Base-by-base conservation (phyloP, 164 flowering plant species). In the Vitis riparia region DNA sequence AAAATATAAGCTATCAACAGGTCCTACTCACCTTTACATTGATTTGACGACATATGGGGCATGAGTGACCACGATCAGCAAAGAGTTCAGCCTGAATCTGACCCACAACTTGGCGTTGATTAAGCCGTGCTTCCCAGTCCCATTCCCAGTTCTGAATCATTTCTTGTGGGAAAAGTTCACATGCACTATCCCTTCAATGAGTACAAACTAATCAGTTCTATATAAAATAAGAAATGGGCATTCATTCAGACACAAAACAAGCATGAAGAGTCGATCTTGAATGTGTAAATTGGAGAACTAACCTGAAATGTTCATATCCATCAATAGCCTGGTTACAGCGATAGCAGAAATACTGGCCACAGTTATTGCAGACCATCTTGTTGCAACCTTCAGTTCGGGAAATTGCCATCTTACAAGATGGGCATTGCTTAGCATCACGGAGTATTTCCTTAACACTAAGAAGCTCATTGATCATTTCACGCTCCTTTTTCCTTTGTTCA, bases 301-400 rank as follows among this genome's bases (percentile, higher is more conserved):
- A 94, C 98, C 85, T 83, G 86, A 84, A 94, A 80, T 94, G 99
- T 5, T 89, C 97, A 74, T 92, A 94, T 72, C 97, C 97, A 66
- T 71, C 80, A 68, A 94, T 90, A 13, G 85, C 91, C 71, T 84
- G 59, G 75, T 78, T 82, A 74, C 99, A 92, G 16, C 76, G 80
- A 71, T 91, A 94, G 83, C 97, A 94, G 71, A 94, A 94, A 78
- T 68, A 85, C 74, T 80, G 76, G 59, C 91, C 97, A 81, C 99
- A 94, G 68, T 91, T 89, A 1, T 61, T 15, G 63, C 99, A 92
- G 2, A 76, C 87, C 94, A 94, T 94, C 84, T 92, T 91, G 79
- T 92, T 94, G 82, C 99, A 94, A 72, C 97, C 99, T 80, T 86
- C 97, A 56, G 72, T 88, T 70, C 85, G 80, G 11, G 95, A 89